A percentile compares a stretch with the other conserved stretches of the same genome.
Evolutionary conservation across 768 basidiomycete genomes (phyloP).

Genomic region (Naganishia friedmannii): DNA sequence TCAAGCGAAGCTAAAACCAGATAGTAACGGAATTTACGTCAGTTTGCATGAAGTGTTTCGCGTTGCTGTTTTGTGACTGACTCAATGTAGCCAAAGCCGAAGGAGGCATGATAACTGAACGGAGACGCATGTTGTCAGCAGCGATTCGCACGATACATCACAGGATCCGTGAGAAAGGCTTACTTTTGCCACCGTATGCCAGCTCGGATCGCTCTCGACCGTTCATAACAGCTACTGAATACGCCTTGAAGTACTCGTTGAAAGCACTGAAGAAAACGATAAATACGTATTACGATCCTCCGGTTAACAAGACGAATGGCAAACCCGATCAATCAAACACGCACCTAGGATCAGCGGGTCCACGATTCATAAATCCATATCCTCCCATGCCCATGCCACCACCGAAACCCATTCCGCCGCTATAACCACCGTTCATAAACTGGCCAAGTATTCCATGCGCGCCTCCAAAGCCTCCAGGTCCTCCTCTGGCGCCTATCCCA

Average conservation of each 20-base stretch:
- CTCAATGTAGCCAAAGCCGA: conserved; percentile 84
- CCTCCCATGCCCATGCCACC: conserved; percentile 33
- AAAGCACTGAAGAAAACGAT: conserved; percentile 59
- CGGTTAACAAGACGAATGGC: neutral
- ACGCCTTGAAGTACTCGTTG: conserved; percentile 89
- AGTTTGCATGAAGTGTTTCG: neutral
- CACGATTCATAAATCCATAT: conserved; percentile 25
- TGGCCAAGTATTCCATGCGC: conserved; percentile 40
- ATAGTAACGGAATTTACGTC: neutral
- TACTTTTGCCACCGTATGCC: conserved; percentile 95
- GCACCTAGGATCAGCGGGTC: conserved; percentile 21
- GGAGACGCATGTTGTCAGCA: neutral
- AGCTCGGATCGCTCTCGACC: conserved; percentile 82
- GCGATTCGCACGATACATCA: conserved; percentile 6
- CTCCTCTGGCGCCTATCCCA: conserved; percentile 24
- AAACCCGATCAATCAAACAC: conserved; percentile 22
- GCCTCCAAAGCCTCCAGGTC: conserved; percentile 32
- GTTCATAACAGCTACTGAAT: conserved; percentile 90
- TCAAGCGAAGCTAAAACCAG: conserved; percentile 64
- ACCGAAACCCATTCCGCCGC: conserved; percentile 30
- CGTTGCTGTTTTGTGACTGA: conserved; percentile 38
- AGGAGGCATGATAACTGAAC: conserved; percentile 90
- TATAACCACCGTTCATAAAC: conserved; percentile 38
- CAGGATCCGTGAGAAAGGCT: conserved; percentile 38
- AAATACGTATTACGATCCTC: neutral